Conservation (phyloP, 2,329 filamentous ascomycete genomes). For the Aspergillus sp. region DNA sequence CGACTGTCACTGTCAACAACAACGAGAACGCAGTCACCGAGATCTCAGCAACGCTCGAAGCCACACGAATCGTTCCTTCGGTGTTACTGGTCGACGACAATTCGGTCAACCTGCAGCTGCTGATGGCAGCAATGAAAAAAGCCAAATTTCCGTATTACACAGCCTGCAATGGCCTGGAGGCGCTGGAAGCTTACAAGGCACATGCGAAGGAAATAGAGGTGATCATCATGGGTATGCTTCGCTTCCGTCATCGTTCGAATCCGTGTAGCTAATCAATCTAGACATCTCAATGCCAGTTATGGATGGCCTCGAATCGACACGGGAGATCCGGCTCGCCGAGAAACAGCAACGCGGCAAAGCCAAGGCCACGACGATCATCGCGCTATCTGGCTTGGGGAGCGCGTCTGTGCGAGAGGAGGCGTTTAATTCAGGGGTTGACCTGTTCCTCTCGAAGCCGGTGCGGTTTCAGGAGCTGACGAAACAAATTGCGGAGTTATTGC, state of each 20-base stretch:
- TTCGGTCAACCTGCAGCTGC: slow-evolving; percentile 9
- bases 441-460: slow-evolving; percentile 36
- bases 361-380: slow-evolving; percentile 23
- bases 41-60: not conserved
- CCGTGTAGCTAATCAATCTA: not conserved
- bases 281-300: slow-evolving; percentile 14
- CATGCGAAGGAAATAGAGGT: slow-evolving; percentile 1
- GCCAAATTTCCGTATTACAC: not conserved
- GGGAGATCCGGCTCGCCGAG: slow-evolving; percentile 3
- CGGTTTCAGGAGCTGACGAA: slow-evolving; percentile 10
- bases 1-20: not conserved
- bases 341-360: not conserved
- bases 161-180: slow-evolving; percentile 6
- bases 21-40: not conserved
- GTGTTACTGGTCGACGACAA: slow-evolving; percentile 10
- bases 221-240: slow-evolving; percentile 8
- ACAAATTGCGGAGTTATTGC: slow-evolving; percentile 7
- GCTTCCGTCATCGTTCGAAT: not conserved
- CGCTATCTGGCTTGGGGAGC: slow-evolving; percentile 33
- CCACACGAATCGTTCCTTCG: not conserved
- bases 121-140: slow-evolving; percentile 12
- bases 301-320: slow-evolving; percentile 9
- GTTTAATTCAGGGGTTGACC: slow-evolving; percentile 30
- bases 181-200: not conserved
- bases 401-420: slow-evolving; percentile 32